These are phyloP conservation scores for Komagataella kurtzmanii DNA, from an alignment of 805 yeast species.

Conservation along the genomic window DNA sequence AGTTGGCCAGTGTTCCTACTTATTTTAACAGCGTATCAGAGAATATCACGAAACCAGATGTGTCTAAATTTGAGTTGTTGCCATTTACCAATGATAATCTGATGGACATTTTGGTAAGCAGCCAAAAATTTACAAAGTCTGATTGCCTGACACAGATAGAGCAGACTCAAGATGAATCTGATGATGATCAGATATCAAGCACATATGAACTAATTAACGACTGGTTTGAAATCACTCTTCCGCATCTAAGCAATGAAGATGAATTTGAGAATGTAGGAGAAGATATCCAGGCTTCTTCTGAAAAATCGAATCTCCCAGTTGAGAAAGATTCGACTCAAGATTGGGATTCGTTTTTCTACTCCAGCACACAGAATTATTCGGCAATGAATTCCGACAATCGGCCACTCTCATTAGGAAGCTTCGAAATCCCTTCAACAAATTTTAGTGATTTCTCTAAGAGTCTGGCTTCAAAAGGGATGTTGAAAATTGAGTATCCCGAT, in stretches of 20 bases:
- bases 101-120: not conserved
- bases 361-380: not conserved
- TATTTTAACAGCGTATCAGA: not conserved
- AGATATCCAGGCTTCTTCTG: not conserved
- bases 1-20: not conserved
- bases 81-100: not conserved
- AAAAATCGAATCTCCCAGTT: not conserved
- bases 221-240: not conserved
- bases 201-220: not conserved
- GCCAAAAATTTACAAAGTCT: not conserved
- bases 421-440: not conserved
- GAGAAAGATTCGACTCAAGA: not conserved
- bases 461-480: slow-evolving; percentile 29
- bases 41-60: not conserved
- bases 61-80: not conserved
- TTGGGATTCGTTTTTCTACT: not conserved
- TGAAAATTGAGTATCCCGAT: slow-evolving; percentile 40
- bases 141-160: not conserved
- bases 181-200: not conserved
- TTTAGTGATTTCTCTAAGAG: slow-evolving; percentile 2
- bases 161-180: not conserved
- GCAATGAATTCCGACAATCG: not conserved
- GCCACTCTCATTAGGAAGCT: not conserved
- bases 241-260: not conserved
- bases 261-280: not conserved